phyloP scores from a whole-genome alignment of 1,284 basidiomycete species.

The Coniophora puteana region DNA sequence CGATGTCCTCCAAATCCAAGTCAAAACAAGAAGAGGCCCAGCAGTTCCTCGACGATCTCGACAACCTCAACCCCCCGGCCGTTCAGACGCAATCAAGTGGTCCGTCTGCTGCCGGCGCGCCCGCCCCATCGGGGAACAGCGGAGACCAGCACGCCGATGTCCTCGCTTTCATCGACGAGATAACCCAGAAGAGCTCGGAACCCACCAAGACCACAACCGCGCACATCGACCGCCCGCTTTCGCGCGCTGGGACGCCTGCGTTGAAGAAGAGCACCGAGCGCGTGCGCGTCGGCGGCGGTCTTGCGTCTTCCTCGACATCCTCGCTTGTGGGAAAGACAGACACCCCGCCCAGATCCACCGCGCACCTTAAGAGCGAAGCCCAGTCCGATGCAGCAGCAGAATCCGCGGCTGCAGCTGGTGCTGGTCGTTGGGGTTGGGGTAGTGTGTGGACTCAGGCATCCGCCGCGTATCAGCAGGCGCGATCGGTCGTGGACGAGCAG shows the following conservation, averaged over 20 bases:
- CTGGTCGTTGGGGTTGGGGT: conserved; percentile 72
- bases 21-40: conserved; percentile 88
- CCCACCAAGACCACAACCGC: conserved; percentile 57
- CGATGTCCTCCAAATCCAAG: conserved; percentile 59
- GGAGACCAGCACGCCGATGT: conserved; percentile 76
- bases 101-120: conserved; percentile 18
- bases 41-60: conserved; percentile 87
- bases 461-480: conserved; percentile 84
- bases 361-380: conserved; percentile 16
- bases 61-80: conserved; percentile 56
- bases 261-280: conserved; percentile 75
- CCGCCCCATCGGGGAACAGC: conserved; percentile 29
- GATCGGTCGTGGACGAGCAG: conserved; percentile 86
- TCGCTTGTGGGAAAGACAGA: conserved; percentile 37
- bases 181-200: conserved; percentile 84
- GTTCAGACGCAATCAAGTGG: conserved; percentile 22
- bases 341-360: conserved; percentile 15
- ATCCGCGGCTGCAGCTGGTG: conserved; percentile 21
- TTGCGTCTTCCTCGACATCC: conserved; percentile 32
- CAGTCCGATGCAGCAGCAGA: conserved; percentile 19
- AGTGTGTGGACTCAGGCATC: conserved; percentile 86
- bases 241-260: conserved; percentile 68
- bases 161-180: conserved; percentile 91
- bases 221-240: conserved; percentile 55
- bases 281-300: conserved; percentile 56